A percentile compares a stretch with the other conserved stretches of the same genome.
Evolutionary conservation across 352 stramenopile genomes (phyloP).

Genomic region (Phytophthora uliginosa): DNA sequence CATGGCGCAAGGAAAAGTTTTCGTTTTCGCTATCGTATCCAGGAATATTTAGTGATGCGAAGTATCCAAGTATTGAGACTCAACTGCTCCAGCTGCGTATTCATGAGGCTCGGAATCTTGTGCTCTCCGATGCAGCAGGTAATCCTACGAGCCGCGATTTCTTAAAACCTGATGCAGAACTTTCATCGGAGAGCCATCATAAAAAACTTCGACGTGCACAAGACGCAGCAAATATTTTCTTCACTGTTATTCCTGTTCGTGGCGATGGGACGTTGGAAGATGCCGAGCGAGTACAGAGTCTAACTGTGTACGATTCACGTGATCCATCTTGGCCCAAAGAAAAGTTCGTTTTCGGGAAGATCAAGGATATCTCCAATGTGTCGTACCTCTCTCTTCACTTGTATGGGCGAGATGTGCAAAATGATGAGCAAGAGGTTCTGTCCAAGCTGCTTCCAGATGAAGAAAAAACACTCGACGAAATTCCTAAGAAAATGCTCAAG

Average conservation of each 20-base stretch:
- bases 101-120: conserved; percentile 49
- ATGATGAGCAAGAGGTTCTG: conserved; percentile 42
- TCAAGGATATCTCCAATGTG: conserved; percentile 56
- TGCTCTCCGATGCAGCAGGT: conserved; percentile 25
- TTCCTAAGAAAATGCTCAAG: conserved; percentile 37
- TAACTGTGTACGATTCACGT: conserved; percentile 74
- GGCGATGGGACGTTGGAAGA: conserved; percentile 50
- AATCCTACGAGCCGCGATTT: conserved; percentile 3
- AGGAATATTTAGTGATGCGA: conserved; percentile 63
- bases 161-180: conserved; percentile 8
- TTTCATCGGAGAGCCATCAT: conserved; percentile 5
- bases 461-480: conserved; percentile 41
- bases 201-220: conserved; percentile 20
- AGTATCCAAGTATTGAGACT: conserved; percentile 33
- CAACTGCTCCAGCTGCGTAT: conserved; percentile 63
- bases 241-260: conserved; percentile 73
- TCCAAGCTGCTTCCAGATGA: conserved; percentile 43
- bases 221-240: conserved; percentile 64
- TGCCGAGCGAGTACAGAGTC: conserved; percentile 59
- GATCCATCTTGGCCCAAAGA: conserved; percentile 71
- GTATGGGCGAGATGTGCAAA: conserved; percentile 64
- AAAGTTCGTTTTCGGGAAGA: conserved; percentile 73
- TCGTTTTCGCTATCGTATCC: conserved; percentile 72
- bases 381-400: conserved; percentile 79
- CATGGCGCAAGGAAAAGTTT: conserved; percentile 76